Conservation (phyloP, 2,329 filamentous ascomycete species). For the Scytalidium lignicola region DNA sequence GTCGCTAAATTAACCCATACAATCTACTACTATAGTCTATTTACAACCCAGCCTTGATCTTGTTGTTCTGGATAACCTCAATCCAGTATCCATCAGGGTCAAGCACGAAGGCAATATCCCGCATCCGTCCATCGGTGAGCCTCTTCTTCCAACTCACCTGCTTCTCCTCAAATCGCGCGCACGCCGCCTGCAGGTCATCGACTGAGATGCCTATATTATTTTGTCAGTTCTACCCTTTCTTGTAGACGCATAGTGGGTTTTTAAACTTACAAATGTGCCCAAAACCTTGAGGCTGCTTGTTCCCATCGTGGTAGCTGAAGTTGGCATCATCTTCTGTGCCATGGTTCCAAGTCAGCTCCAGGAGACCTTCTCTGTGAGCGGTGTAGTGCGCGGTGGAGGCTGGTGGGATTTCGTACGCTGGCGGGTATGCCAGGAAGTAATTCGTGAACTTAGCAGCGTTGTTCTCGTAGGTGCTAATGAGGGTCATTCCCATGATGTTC, state of each 20-base stretch:
- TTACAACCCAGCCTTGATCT: constrained; percentile 38
- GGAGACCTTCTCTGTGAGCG: constrained; percentile 70
- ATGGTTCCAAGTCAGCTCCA: constrained; percentile 85
- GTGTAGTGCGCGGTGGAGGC: constrained; percentile 52
- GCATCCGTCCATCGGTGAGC: constrained; percentile 87
- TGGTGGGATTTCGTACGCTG: constrained; percentile 46
- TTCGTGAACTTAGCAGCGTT: constrained; percentile 73
- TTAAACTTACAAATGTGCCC: constrained; percentile 74
- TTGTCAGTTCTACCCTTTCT: constrained; percentile 6
- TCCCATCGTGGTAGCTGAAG: constrained; percentile 90
- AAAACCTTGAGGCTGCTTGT: constrained; percentile 86
- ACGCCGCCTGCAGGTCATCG: constrained; percentile 84
- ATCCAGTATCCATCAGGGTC: constrained; percentile 88
- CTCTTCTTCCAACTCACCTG: constrained; percentile 92
- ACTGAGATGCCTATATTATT: constrained; percentile 64
- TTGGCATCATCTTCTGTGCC: constrained; percentile 78
- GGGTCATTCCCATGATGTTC: constrained; percentile 82
- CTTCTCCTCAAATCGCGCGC: constrained; percentile 75
- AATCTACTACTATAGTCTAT: not conserved
- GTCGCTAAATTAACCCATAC: too few species aligned
- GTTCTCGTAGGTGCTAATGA: constrained; percentile 69
- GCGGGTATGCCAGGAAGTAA: constrained; percentile 84
- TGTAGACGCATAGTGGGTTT: not conserved
- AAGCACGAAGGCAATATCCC: constrained; percentile 85
- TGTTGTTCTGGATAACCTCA: constrained; percentile 74